Evolutionary conservation across 306 rosid genomes (phyloP).

Genomic region (Myrica gale): DNA sequence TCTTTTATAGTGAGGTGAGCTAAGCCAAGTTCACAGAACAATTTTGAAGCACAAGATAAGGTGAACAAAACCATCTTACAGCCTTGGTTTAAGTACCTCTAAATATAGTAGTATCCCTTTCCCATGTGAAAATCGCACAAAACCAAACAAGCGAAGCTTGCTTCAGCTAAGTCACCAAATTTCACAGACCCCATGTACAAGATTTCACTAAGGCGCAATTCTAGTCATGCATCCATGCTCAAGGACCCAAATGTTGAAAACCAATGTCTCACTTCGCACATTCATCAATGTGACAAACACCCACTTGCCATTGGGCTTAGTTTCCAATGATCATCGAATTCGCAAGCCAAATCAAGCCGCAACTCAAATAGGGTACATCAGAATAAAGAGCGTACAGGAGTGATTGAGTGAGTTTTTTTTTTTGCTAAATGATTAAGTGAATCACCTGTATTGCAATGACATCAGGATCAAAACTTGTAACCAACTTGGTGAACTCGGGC

Average conservation of each 20-base stretch:
- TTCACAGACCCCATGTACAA: constrained; percentile 2
- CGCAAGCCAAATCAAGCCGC: not conserved
- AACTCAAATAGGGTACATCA: not conserved
- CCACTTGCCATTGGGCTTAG: constrained; percentile 14
- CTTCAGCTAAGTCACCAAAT: not conserved
- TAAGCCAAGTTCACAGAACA: not conserved
- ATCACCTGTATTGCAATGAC: constrained; percentile 78
- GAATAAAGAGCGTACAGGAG: not conserved
- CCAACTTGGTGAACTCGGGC: constrained; percentile 59
- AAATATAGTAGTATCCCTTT: not conserved
- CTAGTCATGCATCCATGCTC: not conserved
- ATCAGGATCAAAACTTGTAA: constrained; percentile 72
- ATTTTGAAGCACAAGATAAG: not conserved
- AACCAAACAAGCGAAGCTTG: constrained; percentile 2
- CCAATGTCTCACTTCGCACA: constrained; percentile 14
- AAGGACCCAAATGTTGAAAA: constrained; percentile 7
- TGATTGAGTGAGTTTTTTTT: not conserved
- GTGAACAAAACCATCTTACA: not conserved
- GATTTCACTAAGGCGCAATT: constrained; percentile 1
- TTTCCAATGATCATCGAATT: constrained; percentile 11
- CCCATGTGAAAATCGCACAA: not conserved
- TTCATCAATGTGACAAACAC: constrained; percentile 5
- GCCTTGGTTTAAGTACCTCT: not conserved
- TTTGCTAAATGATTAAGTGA: not conserved
- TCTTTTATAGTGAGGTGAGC: not conserved